Evolutionary conservation across 2,329 filamentous ascomycete genomes (phyloP).

Genomic region (Colletotrichum magnum): DNA sequence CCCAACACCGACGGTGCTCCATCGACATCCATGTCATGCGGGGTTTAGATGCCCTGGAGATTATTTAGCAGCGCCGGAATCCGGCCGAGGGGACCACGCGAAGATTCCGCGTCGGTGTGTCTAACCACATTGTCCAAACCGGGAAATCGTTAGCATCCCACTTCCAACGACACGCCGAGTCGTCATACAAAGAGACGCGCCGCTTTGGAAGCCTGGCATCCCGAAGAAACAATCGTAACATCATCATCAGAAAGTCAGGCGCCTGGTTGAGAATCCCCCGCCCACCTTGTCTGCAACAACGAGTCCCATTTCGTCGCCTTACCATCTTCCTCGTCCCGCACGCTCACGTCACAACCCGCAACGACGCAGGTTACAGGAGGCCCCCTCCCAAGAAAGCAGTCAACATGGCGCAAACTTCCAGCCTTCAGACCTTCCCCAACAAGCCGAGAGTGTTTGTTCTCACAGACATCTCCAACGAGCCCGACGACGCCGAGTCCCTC

Average conservation of each 20-base stretch:
- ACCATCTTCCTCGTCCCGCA: background rate
- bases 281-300: background rate
- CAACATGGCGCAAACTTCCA: constrained; percentile 18
- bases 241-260: background rate
- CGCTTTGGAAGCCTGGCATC: background rate
- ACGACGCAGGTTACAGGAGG: too few relatives aligned
- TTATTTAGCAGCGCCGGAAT: constrained; percentile 31
- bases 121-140: background rate
- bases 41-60: constrained; percentile 23
- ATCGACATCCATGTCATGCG: constrained; percentile 13
- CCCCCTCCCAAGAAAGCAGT: background rate
- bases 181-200: constrained; percentile 19
- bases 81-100: constrained; percentile 16
- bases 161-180: background rate
- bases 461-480: constrained; percentile 62
- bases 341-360: background rate
- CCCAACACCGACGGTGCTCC: background rate
- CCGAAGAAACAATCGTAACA: background rate
- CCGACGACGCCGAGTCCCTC: constrained; percentile 60
- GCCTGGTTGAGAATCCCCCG: background rate
- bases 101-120: background rate
- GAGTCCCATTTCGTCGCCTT: background rate
- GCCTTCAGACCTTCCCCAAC: constrained; percentile 26
- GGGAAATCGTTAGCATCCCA: constrained; percentile 23
- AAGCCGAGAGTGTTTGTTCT: constrained; percentile 57